phyloP scores from a whole-genome alignment of 345 rosid species.

The Gossypium mustelinum region DNA sequence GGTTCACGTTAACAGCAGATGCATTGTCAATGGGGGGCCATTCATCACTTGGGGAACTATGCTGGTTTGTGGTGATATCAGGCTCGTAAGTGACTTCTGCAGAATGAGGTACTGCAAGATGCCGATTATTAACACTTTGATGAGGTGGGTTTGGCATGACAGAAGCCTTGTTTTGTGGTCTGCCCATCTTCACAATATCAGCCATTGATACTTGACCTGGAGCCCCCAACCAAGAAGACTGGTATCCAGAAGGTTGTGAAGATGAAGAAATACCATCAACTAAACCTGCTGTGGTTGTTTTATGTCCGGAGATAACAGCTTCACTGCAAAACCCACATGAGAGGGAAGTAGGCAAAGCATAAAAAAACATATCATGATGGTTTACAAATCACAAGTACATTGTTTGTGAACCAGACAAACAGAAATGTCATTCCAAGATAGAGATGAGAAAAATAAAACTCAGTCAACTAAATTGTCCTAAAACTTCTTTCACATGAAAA shows the following conservation, averaged over 20 bases:
- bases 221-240: conserved; percentile 67
- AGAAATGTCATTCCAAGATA: background rate
- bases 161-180: conserved; percentile 63
- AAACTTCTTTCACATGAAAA: background rate
- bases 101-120: conserved; percentile 26
- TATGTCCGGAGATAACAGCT: conserved; percentile 38
- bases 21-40: conserved; percentile 62
- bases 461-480: no score
- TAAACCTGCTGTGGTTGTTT: conserved; percentile 29
- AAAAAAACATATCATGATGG: background rate
- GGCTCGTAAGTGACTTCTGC: conserved; percentile 32
- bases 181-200: conserved; percentile 96
- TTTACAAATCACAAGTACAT: background rate
- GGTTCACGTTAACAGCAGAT: conserved; percentile 36
- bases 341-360: conserved; percentile 13
- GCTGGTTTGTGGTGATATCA: conserved; percentile 37
- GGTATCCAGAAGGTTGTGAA: conserved; percentile 58
- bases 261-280: conserved; percentile 46
- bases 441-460: no score
- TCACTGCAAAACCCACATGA: conserved; percentile 57
- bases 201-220: conserved; percentile 95
- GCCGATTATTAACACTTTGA: conserved; percentile 29
- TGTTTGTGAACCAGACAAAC: background rate
- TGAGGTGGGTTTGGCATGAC: conserved; percentile 24
- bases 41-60: conserved; percentile 49